Percentiles rank a stretch among this genome's conserved stretches.
Conservation (phyloP, 805 yeast species). For the Zygoascus tannicola region DNA sequence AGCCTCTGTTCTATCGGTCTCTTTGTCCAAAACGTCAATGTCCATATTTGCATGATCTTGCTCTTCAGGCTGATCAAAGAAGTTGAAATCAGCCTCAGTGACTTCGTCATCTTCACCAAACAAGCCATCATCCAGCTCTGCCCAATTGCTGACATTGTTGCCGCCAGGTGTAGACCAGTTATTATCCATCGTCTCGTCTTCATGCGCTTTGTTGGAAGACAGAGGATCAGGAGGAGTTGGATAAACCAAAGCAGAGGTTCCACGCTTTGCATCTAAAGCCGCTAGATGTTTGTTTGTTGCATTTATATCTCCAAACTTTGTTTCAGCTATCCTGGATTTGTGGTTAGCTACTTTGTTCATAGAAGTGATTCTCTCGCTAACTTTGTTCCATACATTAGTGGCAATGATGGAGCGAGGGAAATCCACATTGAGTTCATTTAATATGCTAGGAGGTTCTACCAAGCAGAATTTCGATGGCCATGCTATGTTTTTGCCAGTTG, state of each 20-base stretch:
- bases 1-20: neutral
- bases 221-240: conserved; percentile 31
- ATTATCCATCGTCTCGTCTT: conserved; percentile 2
- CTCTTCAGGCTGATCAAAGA: conserved; percentile 29
- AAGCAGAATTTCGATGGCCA: conserved; percentile 18
- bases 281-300: neutral
- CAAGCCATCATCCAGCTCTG: conserved; percentile 23
- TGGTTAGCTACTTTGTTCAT: neutral
- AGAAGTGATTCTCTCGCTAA: neutral
- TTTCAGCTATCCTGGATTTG: neutral
- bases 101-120: conserved; percentile 31
- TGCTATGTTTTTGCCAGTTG: conserved; percentile 6
- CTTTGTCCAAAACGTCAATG: neutral
- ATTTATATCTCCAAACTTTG: neutral
- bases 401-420: conserved; percentile 3
- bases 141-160: conserved; percentile 17
- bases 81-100: conserved; percentile 35
- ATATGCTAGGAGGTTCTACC: neutral
- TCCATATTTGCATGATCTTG: neutral
- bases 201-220: conserved; percentile 4
- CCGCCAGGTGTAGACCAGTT: conserved; percentile 17
- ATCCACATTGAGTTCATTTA: conserved; percentile 7
- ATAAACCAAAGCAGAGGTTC: conserved; percentile 17
- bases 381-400: conserved; percentile 13
- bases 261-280: neutral